Evolutionary conservation across 2,329 filamentous ascomycete genomes (phyloP).

Genomic region (Pseudocercospora pini-densiflorae): DNA sequence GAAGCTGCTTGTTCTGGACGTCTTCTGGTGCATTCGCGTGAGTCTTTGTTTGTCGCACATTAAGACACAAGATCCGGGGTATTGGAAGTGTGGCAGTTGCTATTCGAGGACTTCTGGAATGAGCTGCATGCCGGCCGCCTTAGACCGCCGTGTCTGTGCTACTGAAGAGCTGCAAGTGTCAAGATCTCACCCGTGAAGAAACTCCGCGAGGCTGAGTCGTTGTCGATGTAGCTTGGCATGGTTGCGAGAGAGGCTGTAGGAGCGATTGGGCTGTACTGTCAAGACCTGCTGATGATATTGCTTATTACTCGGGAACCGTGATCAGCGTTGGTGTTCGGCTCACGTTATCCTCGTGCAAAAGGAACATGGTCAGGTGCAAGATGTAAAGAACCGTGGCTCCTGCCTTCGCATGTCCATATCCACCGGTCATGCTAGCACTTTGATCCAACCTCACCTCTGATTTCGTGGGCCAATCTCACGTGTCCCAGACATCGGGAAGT

Average conservation of each 20-base stretch:
- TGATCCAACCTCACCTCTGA: not conserved
- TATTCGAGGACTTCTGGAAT: not conserved
- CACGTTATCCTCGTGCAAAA: not conserved
- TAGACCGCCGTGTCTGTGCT: conserved; percentile 1
- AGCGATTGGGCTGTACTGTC: not conserved
- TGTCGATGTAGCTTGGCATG: not conserved
- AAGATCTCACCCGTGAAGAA: not conserved
- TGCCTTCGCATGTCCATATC: too few relatives aligned
- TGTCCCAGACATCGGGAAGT: not conserved
- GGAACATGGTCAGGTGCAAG: not conserved
- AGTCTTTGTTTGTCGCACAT: conserved; percentile 10
- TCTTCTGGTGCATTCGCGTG: conserved; percentile 2
- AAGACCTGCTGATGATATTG: too few relatives aligned
- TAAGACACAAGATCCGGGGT: not conserved
- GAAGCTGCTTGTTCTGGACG: not conserved
- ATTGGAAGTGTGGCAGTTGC: not conserved
- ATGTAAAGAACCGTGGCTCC: not conserved
- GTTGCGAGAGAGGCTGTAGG: not conserved
- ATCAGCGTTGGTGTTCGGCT: not conserved
- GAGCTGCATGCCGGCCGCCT: not conserved
- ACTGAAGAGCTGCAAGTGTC: not conserved
- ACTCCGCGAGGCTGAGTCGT: not conserved
- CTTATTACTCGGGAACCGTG: too few relatives aligned
- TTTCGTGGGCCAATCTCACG: not conserved
- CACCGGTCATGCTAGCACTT: too few relatives aligned